Conservation (phyloP, 1,284 basidiomycete genomes). For the Athelia psychrophila region DNA sequence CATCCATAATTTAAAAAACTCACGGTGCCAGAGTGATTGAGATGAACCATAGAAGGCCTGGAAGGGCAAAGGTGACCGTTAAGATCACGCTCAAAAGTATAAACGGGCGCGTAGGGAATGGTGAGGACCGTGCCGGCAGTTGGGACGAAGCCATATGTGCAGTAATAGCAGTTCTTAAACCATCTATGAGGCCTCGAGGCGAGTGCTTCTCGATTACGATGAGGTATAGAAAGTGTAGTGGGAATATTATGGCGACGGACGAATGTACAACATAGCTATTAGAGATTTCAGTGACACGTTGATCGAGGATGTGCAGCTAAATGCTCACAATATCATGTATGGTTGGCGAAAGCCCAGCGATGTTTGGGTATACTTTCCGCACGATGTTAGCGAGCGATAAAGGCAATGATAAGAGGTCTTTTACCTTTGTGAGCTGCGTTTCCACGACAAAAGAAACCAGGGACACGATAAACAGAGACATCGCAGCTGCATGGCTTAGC, state of each 20-base stretch:
- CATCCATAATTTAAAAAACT: conserved; percentile 32
- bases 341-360: conserved; percentile 68
- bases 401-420: conserved; percentile 1
- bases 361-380: conserved; percentile 70
- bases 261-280: conserved; percentile 75
- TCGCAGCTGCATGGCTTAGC: conserved; percentile 21
- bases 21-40: conserved; percentile 71
- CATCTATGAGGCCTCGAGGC: conserved; percentile 41
- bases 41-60: conserved; percentile 71
- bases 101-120: conserved; percentile 46
- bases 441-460: conserved; percentile 67
- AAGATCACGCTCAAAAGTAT: conserved; percentile 42
- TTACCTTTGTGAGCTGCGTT: conserved; percentile 69
- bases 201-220: conserved; percentile 43
- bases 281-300: not conserved
- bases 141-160: conserved; percentile 45
- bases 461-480: conserved; percentile 49
- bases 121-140: conserved; percentile 14
- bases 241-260: conserved; percentile 64
- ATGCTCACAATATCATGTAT: conserved; percentile 71
- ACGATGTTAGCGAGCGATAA: not conserved
- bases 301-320: not conserved
- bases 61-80: conserved; percentile 59
- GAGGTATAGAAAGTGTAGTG: conserved; percentile 68
- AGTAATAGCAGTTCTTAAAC: conserved; percentile 49